Evolutionary conservation across 2,329 filamentous ascomycete genomes (phyloP), one percentile per base, ranked within the genome.

Genomic region (Xylariaceae sp.): DNA sequence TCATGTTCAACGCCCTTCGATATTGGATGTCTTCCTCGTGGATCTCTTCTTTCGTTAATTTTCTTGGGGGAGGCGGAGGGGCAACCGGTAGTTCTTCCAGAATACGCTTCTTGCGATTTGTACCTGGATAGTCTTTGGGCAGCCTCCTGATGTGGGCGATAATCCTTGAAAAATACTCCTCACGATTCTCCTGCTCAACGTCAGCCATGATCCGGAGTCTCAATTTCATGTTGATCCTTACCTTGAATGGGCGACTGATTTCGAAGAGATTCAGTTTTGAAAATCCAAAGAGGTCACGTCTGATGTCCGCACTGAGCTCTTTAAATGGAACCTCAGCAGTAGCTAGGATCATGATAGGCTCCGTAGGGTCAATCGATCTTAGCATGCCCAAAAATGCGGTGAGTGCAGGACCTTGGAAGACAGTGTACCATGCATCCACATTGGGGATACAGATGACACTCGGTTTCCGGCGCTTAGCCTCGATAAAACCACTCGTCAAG

Each of bases 391-490:
- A 78, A 70, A 99, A 97, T 0, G 90, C 94, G 33, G 86, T 86
- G 50, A 96, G 83, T 2, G 86, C 83, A 38, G 88, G 86, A 7
- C 75, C 73, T n/a, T 69, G 66, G 16, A 87, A 65, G 22, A 77
- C 79, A 16, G 81, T 73, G 66, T 90, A 93, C 94, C 94, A 99
- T 7, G 87, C 81, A 60, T 96, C 89, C 45, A 97, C 83, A 60
- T 91, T 87, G 2, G 94, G 93, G 41, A 99, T 88, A 70, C 92
- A 97, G 47, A 99, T 94, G 36, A 97, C 90, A 67, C 91, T 95
- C 1, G 94, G 94, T 69, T 96, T 97, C 68, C 97, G 91, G 36
- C 92, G 86, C 69, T 93, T 90, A 36, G 96, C 89, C 73, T 97
- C 94, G 1, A 89, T 86, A 66, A 99, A 97, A 7, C 96, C 78